phyloP scores from a whole-genome alignment of 768 basidiomycete species.

The Hericium alpestre region DNA sequence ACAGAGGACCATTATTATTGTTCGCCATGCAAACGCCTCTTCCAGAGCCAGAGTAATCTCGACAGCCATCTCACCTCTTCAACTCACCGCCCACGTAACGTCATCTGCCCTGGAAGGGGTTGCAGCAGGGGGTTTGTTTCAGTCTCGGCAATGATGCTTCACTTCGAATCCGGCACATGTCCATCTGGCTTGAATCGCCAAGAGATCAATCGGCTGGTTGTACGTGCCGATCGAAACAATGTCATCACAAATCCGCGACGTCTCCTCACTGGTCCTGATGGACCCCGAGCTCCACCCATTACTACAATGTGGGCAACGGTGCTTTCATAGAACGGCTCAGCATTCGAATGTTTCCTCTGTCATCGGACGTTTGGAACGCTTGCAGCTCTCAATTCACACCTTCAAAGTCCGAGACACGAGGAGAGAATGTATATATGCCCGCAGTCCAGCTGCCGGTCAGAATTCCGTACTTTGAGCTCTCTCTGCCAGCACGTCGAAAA shows the following conservation, averaged over 20 bases:
- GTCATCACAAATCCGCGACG: constrained; percentile 47
- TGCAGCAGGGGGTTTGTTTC: constrained; percentile 43
- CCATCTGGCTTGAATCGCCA: constrained; percentile 34
- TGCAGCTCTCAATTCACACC: constrained; percentile 45
- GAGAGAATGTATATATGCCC: constrained; percentile 3
- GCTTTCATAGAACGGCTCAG: constrained; percentile 29
- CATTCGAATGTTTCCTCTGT: constrained; percentile 59
- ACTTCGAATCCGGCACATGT: constrained; percentile 55
- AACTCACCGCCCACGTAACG: constrained; percentile 30
- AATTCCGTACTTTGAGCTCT: constrained; percentile 1
- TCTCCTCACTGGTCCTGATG: constrained; percentile 30
- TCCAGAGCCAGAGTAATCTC: constrained; percentile 31
- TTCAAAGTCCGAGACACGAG: constrained; percentile 38
- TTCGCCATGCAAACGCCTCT: constrained; percentile 30
- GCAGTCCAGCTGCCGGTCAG: neutral
- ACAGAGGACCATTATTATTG: constrained; percentile 29
- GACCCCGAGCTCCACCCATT: constrained; percentile 13
- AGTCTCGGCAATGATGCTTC: constrained; percentile 43
- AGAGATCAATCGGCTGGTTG: constrained; percentile 30
- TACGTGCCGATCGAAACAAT: constrained; percentile 31
- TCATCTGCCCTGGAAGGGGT: constrained; percentile 27
- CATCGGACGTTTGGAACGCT: constrained; percentile 31
- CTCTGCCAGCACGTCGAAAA: constrained; percentile 2
- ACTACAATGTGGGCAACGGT: constrained; percentile 28
- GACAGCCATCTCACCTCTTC: constrained; percentile 44